Evolutionary conservation across 306 rosid species (phyloP), one percentile per base, ranked within the genome.

Genomic region (Castanea sativa): DNA sequence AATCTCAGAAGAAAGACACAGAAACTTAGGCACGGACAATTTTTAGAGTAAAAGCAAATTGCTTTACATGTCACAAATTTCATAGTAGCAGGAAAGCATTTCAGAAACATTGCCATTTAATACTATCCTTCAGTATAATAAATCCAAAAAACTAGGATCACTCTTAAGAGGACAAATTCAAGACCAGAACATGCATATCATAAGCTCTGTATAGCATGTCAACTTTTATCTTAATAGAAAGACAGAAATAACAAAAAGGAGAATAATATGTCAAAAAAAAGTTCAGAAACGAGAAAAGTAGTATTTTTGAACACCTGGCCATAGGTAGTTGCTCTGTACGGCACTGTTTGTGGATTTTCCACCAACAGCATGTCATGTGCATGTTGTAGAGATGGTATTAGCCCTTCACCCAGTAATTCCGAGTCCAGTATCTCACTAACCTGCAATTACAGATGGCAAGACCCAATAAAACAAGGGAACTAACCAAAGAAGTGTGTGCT

Each of bases 341-440:
- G 99, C 80, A 94, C 97, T 0, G 92, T 89, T 52, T 82, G 57
- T 10, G 97, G 91, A 68, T 90, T 90, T 86, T 92, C 89, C 75
- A 88, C 91, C 77, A 94, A 84, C 79, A 94, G 79, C 83, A 45
- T 55, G 82, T 92, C 97, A 87, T 92, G 91, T 0, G 99, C 99
- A 82, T 94, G 97, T 58, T 91, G 97, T 56, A 94, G 74, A 71
- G 95, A 90, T 14, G 97, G 99, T 83, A 94, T 92, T 72, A 94
- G 94, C 81, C 99, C 99, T 87, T 94, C 99, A 20, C 99, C 99
- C 71, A 94, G 75, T 69, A 94, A 84, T 71, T 94, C 99, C 1
- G 99, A 91, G 83, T 94, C 97, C 63, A 94, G 83, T 86, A 94
- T 94, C 90, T 94, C 99, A 55, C 97, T 94, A n/a, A 94, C 97